phyloP scores from a whole-genome alignment of 2,329 filamentous ascomycete genomes.

The Hymenoscyphus salicellus region DNA sequence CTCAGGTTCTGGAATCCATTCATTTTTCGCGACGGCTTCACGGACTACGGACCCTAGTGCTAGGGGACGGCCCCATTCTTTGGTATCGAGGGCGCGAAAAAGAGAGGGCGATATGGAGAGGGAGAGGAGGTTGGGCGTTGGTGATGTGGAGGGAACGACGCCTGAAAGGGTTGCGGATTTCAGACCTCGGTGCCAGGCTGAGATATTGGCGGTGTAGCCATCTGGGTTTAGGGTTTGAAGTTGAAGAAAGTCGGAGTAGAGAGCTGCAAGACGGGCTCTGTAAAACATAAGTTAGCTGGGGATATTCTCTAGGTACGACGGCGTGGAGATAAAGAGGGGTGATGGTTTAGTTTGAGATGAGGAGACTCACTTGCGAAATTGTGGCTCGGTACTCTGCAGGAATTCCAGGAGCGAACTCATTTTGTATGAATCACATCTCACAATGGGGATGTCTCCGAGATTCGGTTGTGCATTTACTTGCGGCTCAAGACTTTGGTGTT shows the following conservation, averaged over 20 bases:
- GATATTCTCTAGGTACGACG: background rate
- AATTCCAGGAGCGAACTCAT: constrained; percentile 70
- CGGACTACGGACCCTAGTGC: constrained; percentile 73
- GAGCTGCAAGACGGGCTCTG: constrained; percentile 74
- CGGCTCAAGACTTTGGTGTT: background rate
- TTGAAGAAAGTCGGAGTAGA: constrained; percentile 81
- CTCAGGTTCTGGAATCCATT: constrained; percentile 66
- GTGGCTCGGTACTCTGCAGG: constrained; percentile 57
- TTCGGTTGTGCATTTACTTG: background rate
- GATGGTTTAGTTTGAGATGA: background rate
- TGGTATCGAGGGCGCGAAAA: constrained; percentile 67
- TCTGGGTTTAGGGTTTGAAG: constrained; percentile 78
- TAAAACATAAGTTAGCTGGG: background rate
- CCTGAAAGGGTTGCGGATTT: constrained; percentile 66
- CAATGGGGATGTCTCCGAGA: constrained; percentile 3
- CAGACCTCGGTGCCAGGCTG: constrained; percentile 75
- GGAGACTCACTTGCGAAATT: constrained; percentile 54
- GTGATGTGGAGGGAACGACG: constrained; percentile 41
- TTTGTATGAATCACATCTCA: constrained; percentile 25
- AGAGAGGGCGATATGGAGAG: constrained; percentile 61
- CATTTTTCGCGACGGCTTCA: constrained; percentile 67
- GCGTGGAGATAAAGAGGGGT: background rate
- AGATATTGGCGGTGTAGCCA: constrained; percentile 76
- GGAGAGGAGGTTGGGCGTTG: constrained; percentile 48
- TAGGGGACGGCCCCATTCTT: constrained; percentile 76